Conservation (phyloP, 75 land plant species). For the Isoetes taiwanensis region DNA sequence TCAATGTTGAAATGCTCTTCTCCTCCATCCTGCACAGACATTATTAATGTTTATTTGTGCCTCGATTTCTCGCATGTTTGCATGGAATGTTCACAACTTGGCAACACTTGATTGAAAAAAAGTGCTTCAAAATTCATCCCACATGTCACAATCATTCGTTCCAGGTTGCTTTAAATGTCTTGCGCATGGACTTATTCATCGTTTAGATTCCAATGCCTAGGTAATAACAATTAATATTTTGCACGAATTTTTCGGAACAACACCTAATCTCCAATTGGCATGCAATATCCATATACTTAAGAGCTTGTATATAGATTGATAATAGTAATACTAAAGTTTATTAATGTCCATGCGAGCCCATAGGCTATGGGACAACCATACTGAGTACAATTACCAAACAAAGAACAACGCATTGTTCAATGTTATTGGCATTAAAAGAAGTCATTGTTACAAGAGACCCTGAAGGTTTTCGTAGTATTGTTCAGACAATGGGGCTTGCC, state of each 20-base stretch:
- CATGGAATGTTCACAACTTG: slow-evolving; percentile 55
- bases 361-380: no score
- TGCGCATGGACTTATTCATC: no score
- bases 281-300: slow-evolving; percentile 66
- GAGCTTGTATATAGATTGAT: slow-evolving; percentile 86
- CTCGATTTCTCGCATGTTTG: slow-evolving; percentile 88
- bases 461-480: slow-evolving; percentile 78
- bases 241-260: no score
- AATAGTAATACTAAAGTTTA: no score
- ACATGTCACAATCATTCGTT: no score
- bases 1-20: no score
- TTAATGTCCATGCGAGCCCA: no score
- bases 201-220: no score
- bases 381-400: slow-evolving; percentile 74
- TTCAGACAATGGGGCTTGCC: slow-evolving; percentile 99
- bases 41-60: slow-evolving; percentile 91
- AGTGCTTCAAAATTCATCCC: neutral
- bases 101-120: neutral
- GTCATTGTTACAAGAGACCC: slow-evolving; percentile 78
- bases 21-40: slow-evolving; percentile 84
- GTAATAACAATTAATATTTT: no score
- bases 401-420: slow-evolving; percentile 55
- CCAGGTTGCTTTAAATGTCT: no score
- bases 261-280: no score
- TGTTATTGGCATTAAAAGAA: slow-evolving; percentile 91